These are phyloP conservation scores for Allium sativum DNA, from an alignment of 106 monocot species.

Conservation along the genomic window DNA sequence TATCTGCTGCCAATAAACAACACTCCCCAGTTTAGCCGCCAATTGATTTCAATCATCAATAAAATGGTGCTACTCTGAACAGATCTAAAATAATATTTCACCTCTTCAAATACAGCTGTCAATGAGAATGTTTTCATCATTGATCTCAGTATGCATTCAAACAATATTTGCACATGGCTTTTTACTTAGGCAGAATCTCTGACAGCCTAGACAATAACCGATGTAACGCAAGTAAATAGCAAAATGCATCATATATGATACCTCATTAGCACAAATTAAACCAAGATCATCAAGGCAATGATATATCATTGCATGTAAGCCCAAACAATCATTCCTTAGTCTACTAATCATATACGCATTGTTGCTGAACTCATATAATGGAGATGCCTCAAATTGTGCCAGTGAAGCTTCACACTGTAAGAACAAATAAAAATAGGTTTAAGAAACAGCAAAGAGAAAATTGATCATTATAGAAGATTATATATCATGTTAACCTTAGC, in stretches of 20 bases:
- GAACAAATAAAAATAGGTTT: neutral
- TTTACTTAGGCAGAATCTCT: too few species aligned
- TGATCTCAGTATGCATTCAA: too few species aligned
- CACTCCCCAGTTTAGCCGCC: too few species aligned
- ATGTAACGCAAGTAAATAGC: too few species aligned
- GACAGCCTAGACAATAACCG: too few species aligned
- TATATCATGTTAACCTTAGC: slow-evolving; percentile 2
- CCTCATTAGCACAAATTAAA: slow-evolving; percentile 65
- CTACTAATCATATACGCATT: slow-evolving; percentile 26
- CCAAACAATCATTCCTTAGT: slow-evolving; percentile 34
- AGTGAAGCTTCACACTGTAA: slow-evolving; percentile 48
- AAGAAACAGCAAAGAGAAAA: neutral
- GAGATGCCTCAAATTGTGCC: slow-evolving; percentile 18
- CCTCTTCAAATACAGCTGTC: too few species aligned
- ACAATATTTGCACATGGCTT: too few species aligned
- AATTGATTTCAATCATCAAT: too few species aligned
- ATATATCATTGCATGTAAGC: slow-evolving; percentile 39
- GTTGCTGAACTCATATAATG: slow-evolving; percentile 24
- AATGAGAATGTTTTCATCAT: too few species aligned
- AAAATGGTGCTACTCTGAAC: too few species aligned
- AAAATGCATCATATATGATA: slow-evolving; percentile 5
- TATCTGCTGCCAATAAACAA: too few species aligned
- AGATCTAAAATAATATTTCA: too few species aligned
- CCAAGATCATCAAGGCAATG: slow-evolving; percentile 76
- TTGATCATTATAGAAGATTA: neutral